These are phyloP conservation scores for Cercospora beticola DNA, from an alignment of 2,329 filamentous ascomycete genomes.

Conservation along the genomic window DNA sequence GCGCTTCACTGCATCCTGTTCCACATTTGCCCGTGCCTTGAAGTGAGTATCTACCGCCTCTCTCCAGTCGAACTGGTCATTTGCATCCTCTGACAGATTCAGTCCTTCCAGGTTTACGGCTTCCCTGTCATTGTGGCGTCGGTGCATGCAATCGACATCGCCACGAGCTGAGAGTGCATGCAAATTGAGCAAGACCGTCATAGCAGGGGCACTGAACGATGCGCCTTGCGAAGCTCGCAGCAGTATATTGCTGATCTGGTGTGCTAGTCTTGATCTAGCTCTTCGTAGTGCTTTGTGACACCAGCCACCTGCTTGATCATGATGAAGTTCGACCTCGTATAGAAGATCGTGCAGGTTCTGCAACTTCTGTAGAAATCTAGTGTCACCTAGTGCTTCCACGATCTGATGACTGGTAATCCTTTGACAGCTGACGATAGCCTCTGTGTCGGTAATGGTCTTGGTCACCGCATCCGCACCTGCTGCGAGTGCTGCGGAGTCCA, in stretches of 20 bases:
- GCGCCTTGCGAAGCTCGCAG: constrained; percentile 22
- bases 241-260: constrained; percentile 25
- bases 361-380: constrained; percentile 18
- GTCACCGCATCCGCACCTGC: constrained; percentile 22
- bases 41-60: constrained; percentile 47
- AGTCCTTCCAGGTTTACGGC: constrained; percentile 8
- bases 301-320: constrained; percentile 13
- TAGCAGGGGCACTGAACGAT: constrained; percentile 15
- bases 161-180: constrained; percentile 24
- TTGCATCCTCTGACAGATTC: background rate
- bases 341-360: constrained; percentile 9
- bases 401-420: constrained; percentile 24
- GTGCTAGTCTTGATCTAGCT: constrained; percentile 22
- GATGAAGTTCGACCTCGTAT: background rate
- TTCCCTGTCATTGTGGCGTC: constrained; percentile 15
- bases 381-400: constrained; percentile 18
- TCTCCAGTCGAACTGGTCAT: constrained; percentile 48
- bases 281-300: constrained; percentile 22
- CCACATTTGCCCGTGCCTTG: constrained; percentile 43
- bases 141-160: constrained; percentile 22
- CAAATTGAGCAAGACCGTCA: constrained; percentile 23
- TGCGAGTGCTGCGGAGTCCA: constrained; percentile 17
- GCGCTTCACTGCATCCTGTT: constrained; percentile 50
- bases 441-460: constrained; percentile 12
- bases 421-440: constrained; percentile 21